A percentile compares a stretch with the other conserved stretches of the same genome.
Evolutionary conservation across 495 filamentous ascomycete species (phyloP).

Genomic region (Neurospora sp.): DNA sequence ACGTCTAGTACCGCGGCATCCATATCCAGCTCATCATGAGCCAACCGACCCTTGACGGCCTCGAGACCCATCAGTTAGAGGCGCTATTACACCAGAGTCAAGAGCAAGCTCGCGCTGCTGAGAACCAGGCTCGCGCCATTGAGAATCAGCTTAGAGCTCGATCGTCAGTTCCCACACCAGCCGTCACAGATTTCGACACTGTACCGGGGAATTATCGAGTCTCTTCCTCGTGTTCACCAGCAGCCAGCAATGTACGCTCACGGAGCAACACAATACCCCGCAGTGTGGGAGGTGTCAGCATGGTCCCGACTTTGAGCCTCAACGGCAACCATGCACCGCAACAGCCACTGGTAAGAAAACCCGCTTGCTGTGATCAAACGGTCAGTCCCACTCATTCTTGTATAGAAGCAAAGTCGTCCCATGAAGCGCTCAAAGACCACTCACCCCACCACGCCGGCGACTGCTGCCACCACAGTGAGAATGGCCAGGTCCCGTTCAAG

Average conservation of each 20-base stretch:
- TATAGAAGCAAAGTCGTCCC: conserved; percentile 16
- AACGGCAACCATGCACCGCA: neutral
- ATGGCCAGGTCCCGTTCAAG: conserved; percentile 23
- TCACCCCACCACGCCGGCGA: conserved; percentile 6
- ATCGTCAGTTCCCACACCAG: neutral
- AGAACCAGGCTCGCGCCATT: conserved; percentile 6
- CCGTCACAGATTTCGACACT: conserved; percentile 9
- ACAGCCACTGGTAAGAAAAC: conserved; percentile 13
- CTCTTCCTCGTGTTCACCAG: conserved; percentile 11
- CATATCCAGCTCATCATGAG: conserved; percentile 10
- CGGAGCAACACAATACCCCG: conserved; percentile 26
- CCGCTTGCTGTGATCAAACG: neutral
- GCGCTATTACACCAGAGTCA: conserved; percentile 8
- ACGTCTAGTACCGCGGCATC: neutral
- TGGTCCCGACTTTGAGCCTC: conserved; percentile 1
- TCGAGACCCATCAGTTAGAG: conserved; percentile 10
- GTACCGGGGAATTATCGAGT: conserved; percentile 21
- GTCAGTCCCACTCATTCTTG: conserved; percentile 4
- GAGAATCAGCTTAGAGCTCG: conserved; percentile 12
- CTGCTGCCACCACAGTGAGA: conserved; percentile 5
- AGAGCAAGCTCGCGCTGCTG: conserved; percentile 8
- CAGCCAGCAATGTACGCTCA: conserved; percentile 19
- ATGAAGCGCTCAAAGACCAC: conserved; percentile 26
- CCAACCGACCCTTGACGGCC: conserved; percentile 2
- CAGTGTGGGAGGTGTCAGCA: conserved; percentile 7